Base-by-base conservation (phyloP, 192 early-diverging fungal species). In the Dimargaris xerosporica region DNA sequence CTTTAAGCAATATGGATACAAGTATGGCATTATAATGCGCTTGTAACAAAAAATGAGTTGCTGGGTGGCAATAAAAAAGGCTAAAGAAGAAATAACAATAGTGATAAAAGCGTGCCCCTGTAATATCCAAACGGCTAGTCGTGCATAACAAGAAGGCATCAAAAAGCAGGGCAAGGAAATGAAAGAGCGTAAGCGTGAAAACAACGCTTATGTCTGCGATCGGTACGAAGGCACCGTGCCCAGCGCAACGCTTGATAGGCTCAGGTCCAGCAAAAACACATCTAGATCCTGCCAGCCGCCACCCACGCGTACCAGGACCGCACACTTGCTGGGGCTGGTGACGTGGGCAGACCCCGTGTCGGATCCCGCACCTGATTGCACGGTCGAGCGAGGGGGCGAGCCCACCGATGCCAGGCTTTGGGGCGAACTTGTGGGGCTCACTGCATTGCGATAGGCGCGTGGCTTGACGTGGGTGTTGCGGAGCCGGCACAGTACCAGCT, bases 241-340 rank as follows among this genome's bases (percentile, higher is more conserved):
- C 9, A 52, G 21, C 23, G 50, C 50, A 0, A 28, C 28, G 28
- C n/a, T 56, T n/a, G 54, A 26, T n/a, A 56, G 13, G 19, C 54
- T 39, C 26, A 56, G 77, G 21, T 82, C 79, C 16, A 83, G 46
- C 62, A 83, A 72, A 62, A 83, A 83, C 39, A 81, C 75, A 44
- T 83, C 81, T 42, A 83, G 54, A 67, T 81, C 81, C 25, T 83
- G 77, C 75, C 77, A 83, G 29, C 81, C 79, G 21, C 81, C 81
- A 44, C 81, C 79, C 10, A 81, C 79, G 30, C 79, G 71, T 43
- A 81, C 78, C 41, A 79, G 47, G 1, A 83, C 81, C 47, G 54
- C 17, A 30, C 54, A 56, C 11, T 39, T 29, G 31, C 34, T 56
- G 12, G 47, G 47, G 11, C 19, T 48, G 47, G 21, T 48, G 16